A percentile compares a stretch with the other conserved stretches of the same genome.
phyloP scores from a whole-genome alignment of 352 stramenopile genomes.

The Globisporangium acanthophoron region DNA sequence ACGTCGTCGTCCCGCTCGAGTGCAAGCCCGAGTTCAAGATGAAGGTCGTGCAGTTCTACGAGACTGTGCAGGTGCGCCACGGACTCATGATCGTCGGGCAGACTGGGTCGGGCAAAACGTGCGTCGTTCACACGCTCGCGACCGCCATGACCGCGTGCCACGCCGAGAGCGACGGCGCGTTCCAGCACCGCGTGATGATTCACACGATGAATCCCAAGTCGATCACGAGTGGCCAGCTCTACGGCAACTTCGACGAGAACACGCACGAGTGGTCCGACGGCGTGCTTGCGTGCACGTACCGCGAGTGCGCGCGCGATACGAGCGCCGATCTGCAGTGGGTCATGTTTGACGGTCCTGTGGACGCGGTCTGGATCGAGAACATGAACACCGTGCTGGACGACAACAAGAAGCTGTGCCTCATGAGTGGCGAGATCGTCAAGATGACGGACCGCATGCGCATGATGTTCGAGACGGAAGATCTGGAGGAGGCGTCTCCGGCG shows the following conservation, averaged over 20 bases:
- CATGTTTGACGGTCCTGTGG: constrained; percentile 91
- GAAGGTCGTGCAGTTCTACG: constrained; percentile 94
- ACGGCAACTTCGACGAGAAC: constrained; percentile 93
- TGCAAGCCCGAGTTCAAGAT: constrained; percentile 82
- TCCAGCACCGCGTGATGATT: constrained; percentile 64
- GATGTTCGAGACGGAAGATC: constrained; percentile 94
- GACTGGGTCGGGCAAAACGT: constrained; percentile 93
- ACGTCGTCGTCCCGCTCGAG: constrained; percentile 54
- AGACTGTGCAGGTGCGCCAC: constrained; percentile 93
- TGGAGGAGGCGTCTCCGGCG: constrained; percentile 82
- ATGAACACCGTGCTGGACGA: constrained; percentile 95
- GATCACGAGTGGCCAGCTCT: constrained; percentile 92
- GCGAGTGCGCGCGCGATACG: constrained; percentile 85
- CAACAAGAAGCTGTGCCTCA: constrained; percentile 93
- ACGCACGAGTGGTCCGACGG: constrained; percentile 95
- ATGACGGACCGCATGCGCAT: constrained; percentile 95
- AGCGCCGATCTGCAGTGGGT: constrained; percentile 89
- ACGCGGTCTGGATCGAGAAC: constrained; percentile 95
- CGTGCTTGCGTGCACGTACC: constrained; percentile 92
- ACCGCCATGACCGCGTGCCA: constrained; percentile 72
- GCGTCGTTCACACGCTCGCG: constrained; percentile 82
- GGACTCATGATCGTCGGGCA: constrained; percentile 95
- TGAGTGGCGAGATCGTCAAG: constrained; percentile 93
- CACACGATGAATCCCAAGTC: constrained; percentile 94
- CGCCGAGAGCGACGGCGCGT: constrained; percentile 43